These are phyloP conservation scores for Aspergillus ochraceoroseus DNA, from an alignment of 2,329 filamentous ascomycete species.

Conservation along the genomic window DNA sequence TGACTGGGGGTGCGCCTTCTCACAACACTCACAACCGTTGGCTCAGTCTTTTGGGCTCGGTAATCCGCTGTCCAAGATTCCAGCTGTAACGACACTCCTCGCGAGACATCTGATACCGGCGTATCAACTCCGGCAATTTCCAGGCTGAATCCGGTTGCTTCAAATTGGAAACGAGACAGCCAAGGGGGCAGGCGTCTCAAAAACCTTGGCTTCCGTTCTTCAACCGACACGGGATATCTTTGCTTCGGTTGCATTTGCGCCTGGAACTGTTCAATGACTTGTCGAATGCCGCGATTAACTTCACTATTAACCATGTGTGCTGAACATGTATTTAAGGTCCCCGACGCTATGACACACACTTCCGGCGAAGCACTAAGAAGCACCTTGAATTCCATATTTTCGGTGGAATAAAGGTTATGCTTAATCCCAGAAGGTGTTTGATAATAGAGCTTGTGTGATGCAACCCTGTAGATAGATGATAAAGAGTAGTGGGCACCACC, in stretches of 20 bases:
- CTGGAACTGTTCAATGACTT: conserved; percentile 81
- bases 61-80: conserved; percentile 88
- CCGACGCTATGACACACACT: conserved; percentile 72
- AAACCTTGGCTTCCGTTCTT: conserved; percentile 59
- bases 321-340: conserved; percentile 78
- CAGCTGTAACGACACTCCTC: conserved; percentile 79
- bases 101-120: conserved; percentile 72
- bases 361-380: conserved; percentile 82
- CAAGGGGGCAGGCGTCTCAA: conserved; percentile 74
- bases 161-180: conserved; percentile 77
- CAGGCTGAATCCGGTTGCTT: conserved; percentile 82
- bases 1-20: conserved; percentile 72
- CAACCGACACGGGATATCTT: conserved; percentile 50
- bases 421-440: conserved; percentile 77
- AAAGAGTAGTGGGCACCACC: conserved; percentile 84
- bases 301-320: conserved; percentile 87
- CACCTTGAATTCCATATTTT: conserved; percentile 79
- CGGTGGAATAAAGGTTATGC: conserved; percentile 81
- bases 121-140: conserved; percentile 86
- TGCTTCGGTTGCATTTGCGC: conserved; percentile 61
- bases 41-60: conserved; percentile 70
- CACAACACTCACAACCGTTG: conserved; percentile 39
- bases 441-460: conserved; percentile 88
- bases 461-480: conserved; percentile 72
- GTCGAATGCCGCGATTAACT: conserved; percentile 84